phyloP scores from a whole-genome alignment of 148 eudicot genomes.

The Arbutus unedo region DNA sequence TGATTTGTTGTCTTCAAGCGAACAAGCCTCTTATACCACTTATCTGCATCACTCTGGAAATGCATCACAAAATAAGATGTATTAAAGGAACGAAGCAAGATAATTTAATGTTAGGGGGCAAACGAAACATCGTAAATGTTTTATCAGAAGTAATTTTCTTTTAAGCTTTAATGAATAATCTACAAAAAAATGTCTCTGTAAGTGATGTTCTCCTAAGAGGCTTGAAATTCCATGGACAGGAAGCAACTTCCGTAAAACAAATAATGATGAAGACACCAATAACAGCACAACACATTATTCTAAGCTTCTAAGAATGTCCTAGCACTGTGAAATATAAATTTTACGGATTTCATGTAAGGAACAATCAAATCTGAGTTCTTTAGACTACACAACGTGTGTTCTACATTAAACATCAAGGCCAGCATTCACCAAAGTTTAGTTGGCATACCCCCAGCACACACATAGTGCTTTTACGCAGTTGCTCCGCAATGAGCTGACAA shows the following conservation, averaged over 20 bases:
- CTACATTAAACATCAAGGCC: not conserved
- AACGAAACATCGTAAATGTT: not conserved
- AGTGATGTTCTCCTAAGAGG: conserved; percentile 7
- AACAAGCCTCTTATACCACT: conserved; percentile 45
- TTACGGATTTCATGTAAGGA: not conserved
- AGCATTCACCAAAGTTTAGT: not conserved
- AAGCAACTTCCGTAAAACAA: not conserved
- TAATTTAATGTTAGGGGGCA: not conserved
- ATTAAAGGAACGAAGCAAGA: not conserved
- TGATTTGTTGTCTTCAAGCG: conserved; percentile 48
- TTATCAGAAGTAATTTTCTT: not conserved
- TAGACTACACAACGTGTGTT: not conserved
- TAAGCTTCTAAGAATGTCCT: not conserved
- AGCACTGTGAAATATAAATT: not conserved
- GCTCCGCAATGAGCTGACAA: not conserved
- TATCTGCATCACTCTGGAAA: conserved; percentile 58
- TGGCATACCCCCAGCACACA: not conserved
- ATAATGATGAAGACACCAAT: not conserved
- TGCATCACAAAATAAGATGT: not conserved
- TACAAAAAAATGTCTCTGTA: not conserved
- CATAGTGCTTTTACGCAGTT: not conserved
- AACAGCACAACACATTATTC: not conserved
- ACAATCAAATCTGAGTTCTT: not conserved
- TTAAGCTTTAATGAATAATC: not conserved
- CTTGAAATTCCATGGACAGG: not conserved